Base-by-base conservation (phyloP, 2,329 filamentous ascomycete genomes). In the Setomelanomma holmii region DNA sequence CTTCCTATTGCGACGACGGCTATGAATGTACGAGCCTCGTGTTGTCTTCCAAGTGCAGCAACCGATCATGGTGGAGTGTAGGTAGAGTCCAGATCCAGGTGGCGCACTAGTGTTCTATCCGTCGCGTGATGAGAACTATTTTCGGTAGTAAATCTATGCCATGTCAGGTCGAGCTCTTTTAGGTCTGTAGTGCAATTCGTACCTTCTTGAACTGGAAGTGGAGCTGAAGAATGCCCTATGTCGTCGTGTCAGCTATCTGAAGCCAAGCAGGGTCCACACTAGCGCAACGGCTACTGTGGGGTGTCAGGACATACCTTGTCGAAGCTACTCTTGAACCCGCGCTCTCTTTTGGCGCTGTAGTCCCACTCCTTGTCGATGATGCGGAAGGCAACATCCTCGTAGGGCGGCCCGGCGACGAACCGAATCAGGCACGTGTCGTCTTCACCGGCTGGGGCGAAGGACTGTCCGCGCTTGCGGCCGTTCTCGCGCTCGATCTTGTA, bases 181-280 rank as follows among this genome's bases (percentile, higher is more conserved):
- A 22, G 17, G 45, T 38, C 33, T 34, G n/a, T 36, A 27, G 17
- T 36, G 40, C 33, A 22, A 55, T n/a, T n/a, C 77, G 65, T 76
- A 96, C 92, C 86, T 96, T 96, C 77, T 98, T 99, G 82, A 98
- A 97, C 75, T 97, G 93, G 75, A 99, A 99, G 74, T 98, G 93
- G 52, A 99, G 84, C 78, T 97, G 93, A 51, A 99, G 80, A 66
- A 98, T 96, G 46, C 93, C 93, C 90, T 96, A 71, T 61, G 53
- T 51, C 35, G 50, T 54, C 64, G 77, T 66, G 69, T 60, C 46
- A 55, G 23, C 35, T 40, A 42, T 20, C 41, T 42, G 45, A 27
- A 19, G 45, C 46, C 19, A 35, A 16, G 16, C 36, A 22, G 17
- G 20, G 27, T 20, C 20, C 30, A 17, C 19, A 11, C 22, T 8